Base-by-base conservation (phyloP, 2,329 filamentous ascomycete genomes). In the Nothophaeocryptopus gaeumannii region DNA sequence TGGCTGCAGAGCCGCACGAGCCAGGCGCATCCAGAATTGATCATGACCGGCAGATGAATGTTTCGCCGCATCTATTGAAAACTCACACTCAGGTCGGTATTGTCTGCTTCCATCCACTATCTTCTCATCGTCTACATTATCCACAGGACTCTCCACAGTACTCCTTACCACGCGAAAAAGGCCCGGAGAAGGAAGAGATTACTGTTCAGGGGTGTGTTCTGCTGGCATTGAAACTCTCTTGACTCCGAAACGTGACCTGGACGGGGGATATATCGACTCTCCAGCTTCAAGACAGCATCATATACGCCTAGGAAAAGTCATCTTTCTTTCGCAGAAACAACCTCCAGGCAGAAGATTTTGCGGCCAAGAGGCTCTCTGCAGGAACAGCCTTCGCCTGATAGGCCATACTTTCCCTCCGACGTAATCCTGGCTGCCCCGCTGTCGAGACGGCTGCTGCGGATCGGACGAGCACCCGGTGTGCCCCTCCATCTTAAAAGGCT, bases 361-460 rank as follows among this genome's bases (percentile, higher is more conserved):
- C 45, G 45, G 45, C 37, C 26, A 32, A 36, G 45, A 15, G 12
- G 33, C 34, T 33, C 29, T 12, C 40, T 43, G 40, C 40, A 43
- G 40, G 40, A 43, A 43, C 40, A 26, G 20, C 7, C 20, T 26
- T 26, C 20, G 20, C 20, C 20, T 26, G 20, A 26, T 26, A 26
- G 20, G 20, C 20, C 20, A 26, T 26, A 26, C 20, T 26, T 26
- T 26, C 20, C 3, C 20, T 7, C 15, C 36, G 35, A 39, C 45
- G 45, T 47, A 38, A 47, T 47, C 36, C 54, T 51, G 54, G 51
- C 54, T 38, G 42, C 53, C 53, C 53, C 53, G 49, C 53, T 26
- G 20, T 26, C 20, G 20, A 26, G 20, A 26, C 20, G 20, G 20
- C 20, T 26, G 20, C 20, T 26, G 20, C 20, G 20, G 20, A 26